Base-by-base conservation (phyloP, 2,329 filamentous ascomycete species). In the Fusarium liriodendri region DNA sequence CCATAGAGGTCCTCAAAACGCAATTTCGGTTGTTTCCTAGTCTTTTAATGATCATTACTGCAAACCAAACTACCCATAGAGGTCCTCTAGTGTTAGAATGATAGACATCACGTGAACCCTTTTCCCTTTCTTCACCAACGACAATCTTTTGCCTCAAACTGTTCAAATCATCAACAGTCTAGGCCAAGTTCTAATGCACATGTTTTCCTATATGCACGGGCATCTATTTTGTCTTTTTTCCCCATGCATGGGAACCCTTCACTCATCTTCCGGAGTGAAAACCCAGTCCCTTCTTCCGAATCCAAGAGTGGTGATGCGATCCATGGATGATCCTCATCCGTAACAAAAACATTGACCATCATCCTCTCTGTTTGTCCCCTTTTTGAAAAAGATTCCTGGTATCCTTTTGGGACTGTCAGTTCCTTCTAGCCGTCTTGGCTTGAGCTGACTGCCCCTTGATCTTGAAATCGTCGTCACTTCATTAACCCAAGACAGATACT, bases 381-480 rank as follows among this genome's bases (percentile, higher is more conserved):
- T 66, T 76, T 64, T 27, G 25, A 65, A 33, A 65, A 47, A 35
- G 32, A 47, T 14, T 22, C 62, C 13, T 37, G 22, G 38, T 35
- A 58, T 50, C 20, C 60, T 38, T 25, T 57, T 29, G 37, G 32
- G 57, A 35, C 35, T 35, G 33, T 50, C 52, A 65, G 32, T 22
- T 40, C 22, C 37, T 40, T 32, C 58, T 25, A 50, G 64, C 74
- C 37, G 40, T 22, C 62, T 37, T 72, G 68, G 59, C 61, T 42
- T 62, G 13, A 25, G 18, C 37, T 40, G 22, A 50, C 38, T 32
- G 13, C 52, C 35, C 38, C 61, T 59, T 70, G 73, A 72, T 76
- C 50, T 59, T 73, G 71, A 72, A 73, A 69, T 69, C 73, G 63
- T 77, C 76, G 58, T 78, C 73, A 76, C 76, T 77, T 78, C 76